Conservation (phyloP, 1,139 yeast species). For the Diutina siamensis region DNA sequence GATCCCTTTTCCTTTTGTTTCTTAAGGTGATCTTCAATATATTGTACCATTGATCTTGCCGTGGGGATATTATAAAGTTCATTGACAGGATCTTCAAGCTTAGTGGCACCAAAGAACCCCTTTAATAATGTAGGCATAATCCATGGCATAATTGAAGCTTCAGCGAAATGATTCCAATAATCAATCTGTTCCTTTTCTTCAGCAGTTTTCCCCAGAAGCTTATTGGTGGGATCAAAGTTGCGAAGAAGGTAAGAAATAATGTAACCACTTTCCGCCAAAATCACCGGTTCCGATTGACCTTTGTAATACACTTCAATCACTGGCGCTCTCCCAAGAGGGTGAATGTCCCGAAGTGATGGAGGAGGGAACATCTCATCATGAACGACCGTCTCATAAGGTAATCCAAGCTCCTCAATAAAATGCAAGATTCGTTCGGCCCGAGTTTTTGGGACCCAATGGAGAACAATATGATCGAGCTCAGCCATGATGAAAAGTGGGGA, state of each 20-base stretch:
- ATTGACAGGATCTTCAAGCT: conserved; percentile 9
- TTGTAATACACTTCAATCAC: conserved; percentile 35
- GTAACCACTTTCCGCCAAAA: conserved; percentile 10
- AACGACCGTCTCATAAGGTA: not conserved
- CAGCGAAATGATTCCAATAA: conserved; percentile 11
- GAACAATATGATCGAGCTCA: not conserved
- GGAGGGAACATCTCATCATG: conserved; percentile 2
- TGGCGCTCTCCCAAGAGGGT: conserved; percentile 49
- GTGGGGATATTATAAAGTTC: conserved; percentile 10
- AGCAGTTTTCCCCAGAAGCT: conserved; percentile 8
- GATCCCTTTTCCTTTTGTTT: conserved; percentile 25
- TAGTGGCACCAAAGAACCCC: conserved; percentile 9
- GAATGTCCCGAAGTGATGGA: conserved; percentile 28
- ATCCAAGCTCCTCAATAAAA: not conserved
- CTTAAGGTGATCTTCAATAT: conserved; percentile 27
- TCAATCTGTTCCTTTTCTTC: conserved; percentile 9
- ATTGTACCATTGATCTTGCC: conserved; percentile 14
- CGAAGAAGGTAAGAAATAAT: conserved; percentile 10
- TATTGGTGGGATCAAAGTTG: conserved; percentile 9
- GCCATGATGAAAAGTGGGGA: not conserved
- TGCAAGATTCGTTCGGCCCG: not conserved
- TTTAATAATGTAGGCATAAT: conserved; percentile 9
- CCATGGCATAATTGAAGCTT: conserved; percentile 11
- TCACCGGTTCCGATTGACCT: conserved; percentile 17
- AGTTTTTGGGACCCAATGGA: conserved; percentile 1